Percentiles rank a stretch among this genome's conserved stretches.
phyloP scores from a whole-genome alignment of 1,284 basidiomycete genomes.

The Inonotus obliquus region DNA sequence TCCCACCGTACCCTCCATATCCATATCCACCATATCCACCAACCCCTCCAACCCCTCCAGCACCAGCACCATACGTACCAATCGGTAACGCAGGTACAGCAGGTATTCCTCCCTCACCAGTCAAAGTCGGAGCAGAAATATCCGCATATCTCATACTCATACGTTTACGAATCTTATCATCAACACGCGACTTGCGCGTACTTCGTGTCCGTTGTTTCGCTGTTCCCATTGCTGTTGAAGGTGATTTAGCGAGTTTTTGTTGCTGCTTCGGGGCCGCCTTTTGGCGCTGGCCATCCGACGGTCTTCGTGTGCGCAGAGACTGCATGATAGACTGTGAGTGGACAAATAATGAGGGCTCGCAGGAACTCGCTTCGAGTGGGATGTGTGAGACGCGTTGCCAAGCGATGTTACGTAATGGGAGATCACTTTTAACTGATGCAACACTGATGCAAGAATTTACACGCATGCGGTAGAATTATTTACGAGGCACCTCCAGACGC shows the following conservation, averaged over 20 bases:
- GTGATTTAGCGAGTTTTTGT: constrained; percentile 32
- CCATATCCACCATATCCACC: constrained; percentile 24
- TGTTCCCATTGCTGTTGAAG: constrained; percentile 38
- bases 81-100: constrained; percentile 56
- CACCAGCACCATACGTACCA: constrained; percentile 29
- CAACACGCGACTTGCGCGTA: constrained; percentile 68
- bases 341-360: not conserved
- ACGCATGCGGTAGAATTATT: no score
- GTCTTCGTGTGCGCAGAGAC: constrained; percentile 55
- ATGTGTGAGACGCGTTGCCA: not conserved
- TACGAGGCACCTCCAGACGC: no score
- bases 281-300: constrained; percentile 39
- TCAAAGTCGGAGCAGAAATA: constrained; percentile 56
- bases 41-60: constrained; percentile 20
- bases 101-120: constrained; percentile 40
- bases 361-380: not conserved
- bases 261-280: constrained; percentile 27
- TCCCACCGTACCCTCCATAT: constrained; percentile 20
- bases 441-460: no score
- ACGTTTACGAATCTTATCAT: constrained; percentile 91
- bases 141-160: constrained; percentile 89
- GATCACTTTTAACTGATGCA: no score
- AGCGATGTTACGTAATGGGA: not conserved
- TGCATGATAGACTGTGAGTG: constrained; percentile 41
- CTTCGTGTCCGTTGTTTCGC: constrained; percentile 23